phyloP scores from a whole-genome alignment of 78 protist species.

The Dictyostelium firmibasis region DNA sequence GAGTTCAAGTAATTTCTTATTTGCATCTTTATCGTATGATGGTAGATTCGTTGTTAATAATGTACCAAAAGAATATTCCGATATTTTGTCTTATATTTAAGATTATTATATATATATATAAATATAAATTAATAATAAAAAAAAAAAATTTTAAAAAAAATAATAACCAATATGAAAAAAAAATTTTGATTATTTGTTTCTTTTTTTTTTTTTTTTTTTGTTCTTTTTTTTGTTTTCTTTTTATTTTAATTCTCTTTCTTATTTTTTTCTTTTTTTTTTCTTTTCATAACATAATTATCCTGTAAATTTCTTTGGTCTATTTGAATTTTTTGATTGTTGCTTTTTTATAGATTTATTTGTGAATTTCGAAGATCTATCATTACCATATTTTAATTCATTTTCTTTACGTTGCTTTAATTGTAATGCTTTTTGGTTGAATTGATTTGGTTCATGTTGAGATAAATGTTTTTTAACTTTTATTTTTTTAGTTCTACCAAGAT shows the following conservation, averaged over 20 bases:
- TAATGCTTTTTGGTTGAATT: background rate
- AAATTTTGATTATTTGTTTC: too few relatives aligned
- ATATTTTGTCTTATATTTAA: slow-evolving; percentile 34
- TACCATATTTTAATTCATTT: slow-evolving; percentile 10
- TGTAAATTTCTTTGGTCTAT: slow-evolving; percentile 24
- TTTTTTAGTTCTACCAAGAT: slow-evolving; percentile 73
- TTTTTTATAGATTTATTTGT: background rate
- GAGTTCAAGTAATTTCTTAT: slow-evolving; percentile 48
- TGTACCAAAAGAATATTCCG: slow-evolving; percentile 80
- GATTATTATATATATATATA: background rate
- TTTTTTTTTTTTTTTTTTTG: background rate
- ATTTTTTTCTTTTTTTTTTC: too few relatives aligned
- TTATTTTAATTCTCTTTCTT: background rate
- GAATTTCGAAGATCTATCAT: background rate
- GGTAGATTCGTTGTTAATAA: slow-evolving; percentile 77
- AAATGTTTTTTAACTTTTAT: slow-evolving; percentile 4
- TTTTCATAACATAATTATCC: background rate
- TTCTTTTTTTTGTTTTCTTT: background rate
- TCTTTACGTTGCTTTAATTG: slow-evolving; percentile 16
- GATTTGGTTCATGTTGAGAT: background rate
- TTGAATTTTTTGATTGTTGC: background rate
- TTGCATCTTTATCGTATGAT: slow-evolving; percentile 78
- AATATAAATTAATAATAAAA: background rate
- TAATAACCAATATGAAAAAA: too few relatives aligned
- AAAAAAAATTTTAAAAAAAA: background rate